phyloP scores from a whole-genome alignment of 2,329 filamentous ascomycete species.

The Davidsoniella neocaledoniae region DNA sequence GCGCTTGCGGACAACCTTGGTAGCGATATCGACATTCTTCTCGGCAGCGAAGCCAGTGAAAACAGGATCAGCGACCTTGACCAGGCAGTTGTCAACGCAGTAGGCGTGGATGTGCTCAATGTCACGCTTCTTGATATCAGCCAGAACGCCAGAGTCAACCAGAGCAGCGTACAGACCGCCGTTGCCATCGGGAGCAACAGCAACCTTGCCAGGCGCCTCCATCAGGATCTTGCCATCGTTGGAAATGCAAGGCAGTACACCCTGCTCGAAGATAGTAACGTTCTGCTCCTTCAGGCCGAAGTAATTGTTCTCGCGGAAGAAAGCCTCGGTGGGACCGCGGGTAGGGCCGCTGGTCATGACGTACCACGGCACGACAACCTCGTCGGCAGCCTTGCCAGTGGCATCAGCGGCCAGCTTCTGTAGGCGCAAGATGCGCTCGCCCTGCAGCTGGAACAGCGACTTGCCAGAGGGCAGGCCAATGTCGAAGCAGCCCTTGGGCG shows the following conservation, averaged over 20 bases:
- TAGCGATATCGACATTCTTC: conserved; percentile 85
- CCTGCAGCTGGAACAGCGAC: conserved; percentile 94
- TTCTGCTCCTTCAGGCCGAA: conserved; percentile 80
- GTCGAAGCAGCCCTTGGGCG: conserved; percentile 93
- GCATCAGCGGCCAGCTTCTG: conserved; percentile 65
- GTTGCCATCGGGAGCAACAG: conserved; percentile 92
- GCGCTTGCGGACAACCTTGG: conserved; percentile 98
- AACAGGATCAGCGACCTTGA: conserved; percentile 89
- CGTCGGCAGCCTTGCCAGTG: conserved; percentile 28
- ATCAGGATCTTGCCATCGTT: conserved; percentile 96
- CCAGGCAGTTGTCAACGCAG: conserved; percentile 98
- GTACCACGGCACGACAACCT: conserved; percentile 79
- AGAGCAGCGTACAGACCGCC: conserved; percentile 92
- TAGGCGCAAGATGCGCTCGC: conserved; percentile 76
- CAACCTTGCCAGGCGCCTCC: conserved; percentile 77
- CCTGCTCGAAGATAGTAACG: conserved; percentile 89
- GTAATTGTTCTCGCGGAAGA: conserved; percentile 78
- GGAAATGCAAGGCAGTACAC: conserved; percentile 87
- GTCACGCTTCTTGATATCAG: conserved; percentile 75
- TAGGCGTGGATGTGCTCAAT: conserved; percentile 94
- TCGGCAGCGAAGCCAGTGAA: conserved; percentile 88
- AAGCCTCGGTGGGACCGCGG: conserved; percentile 75
- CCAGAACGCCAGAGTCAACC: conserved; percentile 59
- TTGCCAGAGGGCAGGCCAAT: conserved; percentile 88
- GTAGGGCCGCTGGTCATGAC: conserved; percentile 98